Evolutionary conservation across 106 monocot species (phyloP), one percentile per base, ranked within the genome.

Genomic region (Acorus gramineus): DNA sequence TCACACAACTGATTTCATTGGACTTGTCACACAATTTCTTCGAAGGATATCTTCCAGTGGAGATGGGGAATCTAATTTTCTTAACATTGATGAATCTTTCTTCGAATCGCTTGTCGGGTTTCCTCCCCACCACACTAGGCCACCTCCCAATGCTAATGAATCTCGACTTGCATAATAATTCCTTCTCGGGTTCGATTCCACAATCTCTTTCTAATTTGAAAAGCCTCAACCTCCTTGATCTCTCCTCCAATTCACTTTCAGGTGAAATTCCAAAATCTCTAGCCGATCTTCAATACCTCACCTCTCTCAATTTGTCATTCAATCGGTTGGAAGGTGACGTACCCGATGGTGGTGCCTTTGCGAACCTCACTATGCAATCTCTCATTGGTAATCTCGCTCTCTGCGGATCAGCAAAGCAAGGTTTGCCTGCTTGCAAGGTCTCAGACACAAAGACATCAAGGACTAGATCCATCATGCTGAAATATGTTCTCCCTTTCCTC

Each of bases 201-300:
- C 10, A 56, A 7, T 5, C 3, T 6, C 14, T 67, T 7, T 46
- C 14, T 56, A 9, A 42, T 0, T 5, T 67, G 47, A 2, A 56
- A 2, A 67, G 14, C 2, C 8, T 67, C 2, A 14, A 7, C 2
- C n/a, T 4, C 42, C 9, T 67, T 14, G 55, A 67, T 12, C 67
- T 67, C 46, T 67, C 67, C 2, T 57, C 11, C 47, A 67, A 67
- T 49, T 3, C 47, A 3, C 67, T 67, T 8, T 47, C 67, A 0
- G 67, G 67, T 6, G 47, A 2, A 3, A 67, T 67, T 13, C 67
- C 67, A 5, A 28, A 14, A 2, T 67, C 56, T 48, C 9, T 67
- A 56, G 13, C 60, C 42, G 44, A 44, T 43, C 7, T 43, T 4
- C 6, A 60, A 28, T 28, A 28, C 28, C 28, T 28, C 28, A 28